Conservation (phyloP, 2,329 filamentous ascomycete genomes). For the Calonectria henricotiae region DNA sequence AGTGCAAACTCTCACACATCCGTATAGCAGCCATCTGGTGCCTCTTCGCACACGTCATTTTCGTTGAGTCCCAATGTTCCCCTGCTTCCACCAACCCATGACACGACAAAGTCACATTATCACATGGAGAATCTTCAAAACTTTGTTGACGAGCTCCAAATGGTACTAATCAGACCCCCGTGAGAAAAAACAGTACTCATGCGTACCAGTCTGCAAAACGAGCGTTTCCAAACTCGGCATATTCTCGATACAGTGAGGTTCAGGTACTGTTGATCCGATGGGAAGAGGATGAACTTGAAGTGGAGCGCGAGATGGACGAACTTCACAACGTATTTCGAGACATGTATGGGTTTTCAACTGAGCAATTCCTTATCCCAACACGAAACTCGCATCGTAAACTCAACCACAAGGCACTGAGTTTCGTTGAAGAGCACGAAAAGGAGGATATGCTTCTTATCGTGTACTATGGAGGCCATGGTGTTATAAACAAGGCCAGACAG, state of each 20-base stretch:
- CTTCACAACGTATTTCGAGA: conserved; percentile 44
- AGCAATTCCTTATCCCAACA: conserved; percentile 49
- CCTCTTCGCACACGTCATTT: conserved; percentile 50
- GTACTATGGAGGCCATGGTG: conserved; percentile 50
- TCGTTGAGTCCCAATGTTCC: conserved; percentile 47
- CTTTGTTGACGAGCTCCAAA: conserved; percentile 48
- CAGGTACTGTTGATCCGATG: conserved; percentile 50
- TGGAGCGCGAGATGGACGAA: conserved; percentile 49
- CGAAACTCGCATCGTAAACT: conserved; percentile 50
- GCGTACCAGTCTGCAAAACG: conserved; percentile 45
- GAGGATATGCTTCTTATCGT: conserved; percentile 51
- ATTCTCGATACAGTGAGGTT: conserved; percentile 51
- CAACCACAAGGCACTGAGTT: conserved; percentile 47
- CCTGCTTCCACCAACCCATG: conserved; percentile 48
- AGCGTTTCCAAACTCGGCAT: conserved; percentile 50
- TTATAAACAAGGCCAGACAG: conserved; percentile 50
- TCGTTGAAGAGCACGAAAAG: conserved; percentile 51
- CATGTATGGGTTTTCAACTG: conserved; percentile 47
- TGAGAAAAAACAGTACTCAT: conserved; percentile 29
- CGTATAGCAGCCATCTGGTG: conserved; percentile 48
- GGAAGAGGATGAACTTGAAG: conserved; percentile 52
- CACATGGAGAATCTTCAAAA: conserved; percentile 48
- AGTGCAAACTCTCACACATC: conserved; percentile 36
- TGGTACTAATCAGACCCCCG: conserved; percentile 31
- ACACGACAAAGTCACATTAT: conserved; percentile 51